Base-by-base conservation (phyloP, 2,329 filamentous ascomycete species). In the Diaporthe sp. region DNA sequence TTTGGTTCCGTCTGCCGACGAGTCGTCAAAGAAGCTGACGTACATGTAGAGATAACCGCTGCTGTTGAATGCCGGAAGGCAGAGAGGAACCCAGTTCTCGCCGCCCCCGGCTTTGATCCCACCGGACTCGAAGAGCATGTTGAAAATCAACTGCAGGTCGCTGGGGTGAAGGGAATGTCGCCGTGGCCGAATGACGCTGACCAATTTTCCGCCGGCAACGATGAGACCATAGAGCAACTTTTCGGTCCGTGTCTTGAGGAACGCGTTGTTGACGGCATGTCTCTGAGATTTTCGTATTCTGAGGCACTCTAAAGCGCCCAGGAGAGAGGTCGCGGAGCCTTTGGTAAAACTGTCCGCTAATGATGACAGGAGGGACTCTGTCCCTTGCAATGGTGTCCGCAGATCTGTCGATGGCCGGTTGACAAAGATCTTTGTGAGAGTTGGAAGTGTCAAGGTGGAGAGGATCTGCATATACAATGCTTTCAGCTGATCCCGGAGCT, bases 21-120 rank as follows among this genome's bases (percentile, higher is more conserved):
- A 86, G 50, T 90, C 87, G 78, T 94, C 92, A 76, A 99, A 90
- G 82, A 98, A 99, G 86, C 94, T 98, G 81, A 99, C 97, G 81
- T 98, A 99, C 95, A 99, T 98, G 86, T 99, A 98, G 1, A 99
- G 88, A 81, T 97, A 99, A 35, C 97, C 97, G 69, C 92, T 94
- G 82, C 95, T 98, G 85, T 99, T 99, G 85, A 99, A 99, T 7
- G 96, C 96, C 0, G 97, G 97, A 4, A 99, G 89, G 79, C 97
- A 99, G 9, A 99, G 88, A 0, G 97, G 97, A 63, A 98, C 96
- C 97, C 97, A 99, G 79, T 96, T 98, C 83, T 99, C 97, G 39
- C 96, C 97, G 51, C 89, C 95, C 8, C 94, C 96, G 27, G 95
- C 93, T 81, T 97, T 96, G 81, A 99, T 93, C 56, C 94, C 94